phyloP scores from a whole-genome alignment of 495 filamentous ascomycete genomes.

The Penicillium crystallinum region DNA sequence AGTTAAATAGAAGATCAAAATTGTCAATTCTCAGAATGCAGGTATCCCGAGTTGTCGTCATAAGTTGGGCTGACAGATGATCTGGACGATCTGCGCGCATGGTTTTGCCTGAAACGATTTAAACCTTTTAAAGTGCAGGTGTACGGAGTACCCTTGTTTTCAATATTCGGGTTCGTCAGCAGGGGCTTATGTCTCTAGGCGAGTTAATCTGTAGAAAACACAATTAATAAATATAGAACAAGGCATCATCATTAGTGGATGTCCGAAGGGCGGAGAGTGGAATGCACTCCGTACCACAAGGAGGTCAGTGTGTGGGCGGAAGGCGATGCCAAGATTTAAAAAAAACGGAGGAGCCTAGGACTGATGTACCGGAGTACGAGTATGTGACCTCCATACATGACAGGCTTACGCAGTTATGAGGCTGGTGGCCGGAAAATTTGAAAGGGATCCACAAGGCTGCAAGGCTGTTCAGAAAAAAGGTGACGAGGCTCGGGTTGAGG shows the following conservation, averaged over 20 bases:
- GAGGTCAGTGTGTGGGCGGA: background rate
- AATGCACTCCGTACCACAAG: background rate
- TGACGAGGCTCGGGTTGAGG: slow-evolving; percentile 18
- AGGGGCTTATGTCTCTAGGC: slow-evolving; percentile 1
- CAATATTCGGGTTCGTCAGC: slow-evolving; percentile 1
- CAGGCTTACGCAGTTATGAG: slow-evolving; percentile 7
- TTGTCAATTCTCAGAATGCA: background rate
- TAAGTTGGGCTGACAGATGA: background rate
- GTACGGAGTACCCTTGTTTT: background rate
- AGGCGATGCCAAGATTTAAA: slow-evolving; percentile 15
- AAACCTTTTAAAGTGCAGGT: background rate
- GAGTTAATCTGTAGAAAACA: slow-evolving; percentile 8
- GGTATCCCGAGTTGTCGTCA: background rate
- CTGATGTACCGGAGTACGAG: background rate
- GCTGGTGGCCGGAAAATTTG: slow-evolving; percentile 1
- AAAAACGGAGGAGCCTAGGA: slow-evolving; percentile 15
- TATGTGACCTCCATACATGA: background rate
- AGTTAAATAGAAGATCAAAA: background rate
- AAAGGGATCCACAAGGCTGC: slow-evolving; percentile 21
- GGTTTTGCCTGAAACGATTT: background rate
- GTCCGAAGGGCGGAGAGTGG: background rate
- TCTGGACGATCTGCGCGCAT: background rate
- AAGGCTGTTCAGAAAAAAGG: slow-evolving; percentile 15
- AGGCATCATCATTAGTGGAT: background rate
- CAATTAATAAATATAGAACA: slow-evolving; percentile 19